These are phyloP conservation scores for Coix lacrymajobi DNA, from an alignment of 176 grass and related monocot genomes.

Conservation along the genomic window DNA sequence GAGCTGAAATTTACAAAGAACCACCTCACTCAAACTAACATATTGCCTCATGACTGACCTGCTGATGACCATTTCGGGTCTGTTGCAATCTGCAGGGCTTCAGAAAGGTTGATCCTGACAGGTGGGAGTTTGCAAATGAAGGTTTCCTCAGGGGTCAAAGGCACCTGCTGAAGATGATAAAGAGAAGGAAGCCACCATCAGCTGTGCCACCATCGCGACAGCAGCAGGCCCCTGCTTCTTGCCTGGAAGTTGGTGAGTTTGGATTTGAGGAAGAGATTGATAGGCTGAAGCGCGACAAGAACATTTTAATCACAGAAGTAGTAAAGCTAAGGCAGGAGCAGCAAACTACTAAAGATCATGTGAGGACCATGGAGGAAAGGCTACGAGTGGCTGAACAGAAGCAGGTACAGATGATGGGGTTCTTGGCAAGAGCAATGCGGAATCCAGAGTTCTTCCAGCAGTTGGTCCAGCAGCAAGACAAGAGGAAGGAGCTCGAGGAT, in stretches of 20 bases:
- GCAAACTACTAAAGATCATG: conserved; percentile 53
- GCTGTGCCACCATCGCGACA: conserved; percentile 25
- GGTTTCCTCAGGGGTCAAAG: conserved; percentile 78
- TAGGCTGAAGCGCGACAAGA: conserved; percentile 66
- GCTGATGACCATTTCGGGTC: conserved; percentile 10
- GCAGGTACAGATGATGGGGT: conserved; percentile 72
- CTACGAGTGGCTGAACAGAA: conserved; percentile 58
- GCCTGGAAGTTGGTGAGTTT: conserved; percentile 74
- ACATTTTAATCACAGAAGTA: conserved; percentile 71
- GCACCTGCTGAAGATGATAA: conserved; percentile 78
- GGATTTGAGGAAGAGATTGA: conserved; percentile 82
- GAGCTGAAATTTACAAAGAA: not conserved
- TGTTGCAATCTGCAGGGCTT: conserved; percentile 63
- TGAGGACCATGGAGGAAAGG: conserved; percentile 70
- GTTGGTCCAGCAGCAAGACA: conserved; percentile 67
- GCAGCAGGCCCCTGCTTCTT: conserved; percentile 35
- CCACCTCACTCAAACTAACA: not conserved
- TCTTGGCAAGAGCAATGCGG: conserved; percentile 77
- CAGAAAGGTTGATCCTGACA: conserved; percentile 86
- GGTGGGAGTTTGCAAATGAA: conserved; percentile 97
- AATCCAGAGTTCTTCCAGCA: conserved; percentile 69
- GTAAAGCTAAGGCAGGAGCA: conserved; percentile 85
- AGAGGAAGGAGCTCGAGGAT: conserved; percentile 78
- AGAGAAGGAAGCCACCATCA: conserved; percentile 60
- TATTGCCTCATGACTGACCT: conserved; percentile 8